Conservation (phyloP, 2,329 filamentous ascomycete species). For the Cryoendolithus antarcticus region DNA sequence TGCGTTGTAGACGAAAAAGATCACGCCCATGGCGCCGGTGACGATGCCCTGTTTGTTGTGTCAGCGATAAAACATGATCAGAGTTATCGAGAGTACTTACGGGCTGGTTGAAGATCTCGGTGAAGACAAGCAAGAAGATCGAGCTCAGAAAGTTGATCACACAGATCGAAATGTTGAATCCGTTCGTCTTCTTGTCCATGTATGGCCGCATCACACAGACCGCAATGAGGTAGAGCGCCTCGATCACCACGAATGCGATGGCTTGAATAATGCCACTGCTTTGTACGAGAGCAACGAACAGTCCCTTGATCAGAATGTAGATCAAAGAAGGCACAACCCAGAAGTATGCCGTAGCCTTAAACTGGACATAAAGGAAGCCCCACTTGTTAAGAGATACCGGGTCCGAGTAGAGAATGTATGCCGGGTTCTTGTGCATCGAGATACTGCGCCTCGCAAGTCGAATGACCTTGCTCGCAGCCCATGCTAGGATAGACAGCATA, state of each 20-base stretch:
- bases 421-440: constrained; percentile 85
- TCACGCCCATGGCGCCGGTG: constrained; percentile 74
- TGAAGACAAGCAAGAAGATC: constrained; percentile 82
- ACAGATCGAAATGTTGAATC: constrained; percentile 87
- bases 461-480: constrained; percentile 84
- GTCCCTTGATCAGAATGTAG: constrained; percentile 72
- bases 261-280: constrained; percentile 59
- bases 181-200: constrained; percentile 99
- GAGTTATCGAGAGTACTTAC: constrained; percentile 29
- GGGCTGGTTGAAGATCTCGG: constrained; percentile 72
- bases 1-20: constrained; percentile 81
- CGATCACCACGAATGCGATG: constrained; percentile 69
- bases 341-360: constrained; percentile 90
- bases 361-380: constrained; percentile 96
- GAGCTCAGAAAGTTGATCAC: constrained; percentile 83
- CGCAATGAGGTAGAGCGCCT: constrained; percentile 63
- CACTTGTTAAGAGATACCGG: constrained; percentile 91
- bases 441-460: constrained; percentile 79
- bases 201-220: constrained; percentile 76
- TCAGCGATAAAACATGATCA: not conserved
- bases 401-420: constrained; percentile 93
- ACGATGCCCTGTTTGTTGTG: constrained; percentile 48
- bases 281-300: constrained; percentile 79
- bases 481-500: constrained; percentile 63
- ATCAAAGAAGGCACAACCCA: constrained; percentile 70